These are phyloP conservation scores for Oxyria digyna DNA, from an alignment of 148 eudicot species.

Conservation along the genomic window DNA sequence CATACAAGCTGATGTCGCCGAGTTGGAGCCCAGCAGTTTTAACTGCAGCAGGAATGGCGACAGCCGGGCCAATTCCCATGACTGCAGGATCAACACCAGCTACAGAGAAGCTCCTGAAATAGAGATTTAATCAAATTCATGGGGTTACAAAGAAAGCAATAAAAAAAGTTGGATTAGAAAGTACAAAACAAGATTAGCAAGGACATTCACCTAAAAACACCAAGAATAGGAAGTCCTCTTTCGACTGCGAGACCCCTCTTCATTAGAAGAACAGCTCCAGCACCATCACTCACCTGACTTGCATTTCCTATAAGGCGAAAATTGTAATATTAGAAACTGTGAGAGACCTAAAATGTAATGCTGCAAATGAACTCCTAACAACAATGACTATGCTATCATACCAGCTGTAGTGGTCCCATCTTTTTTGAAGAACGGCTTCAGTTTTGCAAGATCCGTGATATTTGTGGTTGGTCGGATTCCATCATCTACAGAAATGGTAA, in stretches of 20 bases:
- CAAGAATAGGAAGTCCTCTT: constrained; percentile 74
- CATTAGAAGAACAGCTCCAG: constrained; percentile 82
- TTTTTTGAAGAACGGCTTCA: constrained; percentile 68
- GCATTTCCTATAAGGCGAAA: constrained; percentile 39
- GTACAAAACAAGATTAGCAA: neutral
- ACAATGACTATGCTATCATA: constrained; percentile 10
- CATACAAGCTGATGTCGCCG: constrained; percentile 5
- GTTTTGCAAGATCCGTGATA: constrained; percentile 50
- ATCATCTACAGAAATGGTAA: constrained; percentile 58
- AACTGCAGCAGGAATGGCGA: constrained; percentile 9
- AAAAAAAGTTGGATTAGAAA: neutral
- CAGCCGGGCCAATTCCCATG: constrained; percentile 10
- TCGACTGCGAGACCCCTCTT: constrained; percentile 60
- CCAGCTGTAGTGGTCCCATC: constrained; percentile 88
- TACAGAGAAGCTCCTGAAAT: constrained; percentile 10
- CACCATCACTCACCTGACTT: constrained; percentile 86
- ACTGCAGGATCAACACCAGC: constrained; percentile 10
- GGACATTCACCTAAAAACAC: constrained; percentile 56
- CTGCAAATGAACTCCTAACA: neutral
- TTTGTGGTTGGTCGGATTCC: constrained; percentile 64
- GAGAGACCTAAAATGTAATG: neutral
- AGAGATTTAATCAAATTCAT: neutral
- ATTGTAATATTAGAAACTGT: neutral
- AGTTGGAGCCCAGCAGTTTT: constrained; percentile 7
- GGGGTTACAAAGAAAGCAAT: neutral